phyloP scores from a whole-genome alignment of 345 rosid species.

The Angophora floribunda region DNA sequence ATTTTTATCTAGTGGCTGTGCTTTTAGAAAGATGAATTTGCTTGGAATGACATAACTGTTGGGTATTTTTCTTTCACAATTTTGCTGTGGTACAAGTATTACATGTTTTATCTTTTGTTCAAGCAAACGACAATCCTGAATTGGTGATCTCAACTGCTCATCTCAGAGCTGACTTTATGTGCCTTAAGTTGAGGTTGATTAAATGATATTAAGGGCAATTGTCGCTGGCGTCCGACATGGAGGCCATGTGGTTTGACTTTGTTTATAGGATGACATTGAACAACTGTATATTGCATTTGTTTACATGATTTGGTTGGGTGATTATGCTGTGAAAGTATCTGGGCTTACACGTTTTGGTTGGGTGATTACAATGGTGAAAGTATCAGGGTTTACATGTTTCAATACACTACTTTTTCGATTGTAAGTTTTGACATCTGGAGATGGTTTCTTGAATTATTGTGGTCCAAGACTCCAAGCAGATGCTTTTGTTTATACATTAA shows the following conservation, averaged over 20 bases:
- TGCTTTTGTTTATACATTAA: background rate
- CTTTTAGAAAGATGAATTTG: background rate
- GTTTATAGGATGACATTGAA: background rate
- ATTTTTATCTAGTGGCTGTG: background rate
- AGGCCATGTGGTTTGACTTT: background rate
- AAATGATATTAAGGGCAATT: background rate
- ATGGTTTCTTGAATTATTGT: background rate
- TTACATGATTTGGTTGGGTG: background rate
- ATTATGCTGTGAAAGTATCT: background rate
- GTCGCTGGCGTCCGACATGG: background rate
- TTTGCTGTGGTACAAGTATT: background rate
- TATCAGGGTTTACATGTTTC: background rate
- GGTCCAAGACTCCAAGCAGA: background rate
- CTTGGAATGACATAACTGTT: background rate
- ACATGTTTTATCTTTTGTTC: background rate
- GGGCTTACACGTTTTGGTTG: background rate
- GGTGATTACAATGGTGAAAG: background rate
- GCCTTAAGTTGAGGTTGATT: background rate
- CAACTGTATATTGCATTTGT: background rate
- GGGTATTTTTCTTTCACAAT: background rate
- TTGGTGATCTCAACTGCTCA: background rate
- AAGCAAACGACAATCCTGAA: background rate
- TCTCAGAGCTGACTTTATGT: background rate
- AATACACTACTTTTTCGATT: background rate
- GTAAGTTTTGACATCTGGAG: background rate